phyloP scores from a whole-genome alignment of 176 grass and related monocot genomes.

The Raddia distichophylla region DNA sequence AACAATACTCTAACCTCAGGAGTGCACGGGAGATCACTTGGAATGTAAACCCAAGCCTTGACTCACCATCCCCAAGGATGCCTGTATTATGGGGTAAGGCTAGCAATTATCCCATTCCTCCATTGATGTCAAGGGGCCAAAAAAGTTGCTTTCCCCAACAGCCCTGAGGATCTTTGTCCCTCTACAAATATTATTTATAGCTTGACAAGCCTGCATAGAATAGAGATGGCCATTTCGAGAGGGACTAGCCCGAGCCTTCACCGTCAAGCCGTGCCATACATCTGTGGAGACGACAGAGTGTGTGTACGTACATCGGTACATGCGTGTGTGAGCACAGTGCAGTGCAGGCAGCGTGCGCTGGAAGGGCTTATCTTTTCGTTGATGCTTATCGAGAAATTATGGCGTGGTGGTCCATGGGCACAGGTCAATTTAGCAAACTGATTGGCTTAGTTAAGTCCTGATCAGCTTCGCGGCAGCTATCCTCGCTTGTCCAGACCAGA shows the following conservation, averaged over 20 bases:
- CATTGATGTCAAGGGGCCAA: conserved; percentile 2
- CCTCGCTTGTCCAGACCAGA: background rate
- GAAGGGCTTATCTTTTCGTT: conserved; percentile 31
- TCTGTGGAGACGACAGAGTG: conserved; percentile 25
- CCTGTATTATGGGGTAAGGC: background rate
- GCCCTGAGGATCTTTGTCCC: conserved; percentile 47
- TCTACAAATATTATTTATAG: conserved; percentile 35
- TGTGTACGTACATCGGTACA: background rate
- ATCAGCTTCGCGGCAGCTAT: conserved; percentile 18
- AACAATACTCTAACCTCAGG: too few relatives aligned
- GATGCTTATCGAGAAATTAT: conserved; percentile 37
- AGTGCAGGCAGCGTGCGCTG: conserved; percentile 40
- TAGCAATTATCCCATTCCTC: conserved; percentile 17
- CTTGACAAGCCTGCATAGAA: conserved; percentile 32
- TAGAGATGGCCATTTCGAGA: conserved; percentile 26
- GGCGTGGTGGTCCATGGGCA: conserved; percentile 40
- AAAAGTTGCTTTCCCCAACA: conserved; percentile 42
- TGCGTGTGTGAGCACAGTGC: conserved; percentile 1
- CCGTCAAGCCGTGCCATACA: background rate
- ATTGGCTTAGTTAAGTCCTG: conserved; percentile 32
- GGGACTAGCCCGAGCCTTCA: conserved; percentile 35
- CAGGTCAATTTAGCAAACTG: background rate
- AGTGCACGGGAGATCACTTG: too few relatives aligned
- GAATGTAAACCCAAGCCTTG: too few relatives aligned
- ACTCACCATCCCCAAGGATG: too few relatives aligned